phyloP scores from a whole-genome alignment of 2,329 filamentous ascomycete species.

The Sarocladiaceae sp. region DNA sequence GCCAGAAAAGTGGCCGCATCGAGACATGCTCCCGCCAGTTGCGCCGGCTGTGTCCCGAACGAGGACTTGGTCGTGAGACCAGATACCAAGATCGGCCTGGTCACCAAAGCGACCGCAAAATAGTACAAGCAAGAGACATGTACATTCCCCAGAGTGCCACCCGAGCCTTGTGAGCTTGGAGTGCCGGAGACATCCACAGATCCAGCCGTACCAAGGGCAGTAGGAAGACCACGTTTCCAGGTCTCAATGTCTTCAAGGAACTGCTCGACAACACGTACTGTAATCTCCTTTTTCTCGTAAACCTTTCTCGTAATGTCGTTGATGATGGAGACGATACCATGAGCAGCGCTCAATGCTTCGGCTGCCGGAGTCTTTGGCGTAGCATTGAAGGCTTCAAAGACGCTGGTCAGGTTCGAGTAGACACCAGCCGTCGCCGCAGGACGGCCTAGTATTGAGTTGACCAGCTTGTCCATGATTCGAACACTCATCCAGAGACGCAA shows the following conservation, averaged over 20 bases:
- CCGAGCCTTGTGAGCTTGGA: neutral
- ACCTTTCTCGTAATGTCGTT: slow-evolving; percentile 38
- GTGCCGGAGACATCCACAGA: neutral
- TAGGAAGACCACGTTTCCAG: slow-evolving; percentile 42
- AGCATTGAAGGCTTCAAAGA: slow-evolving; percentile 18
- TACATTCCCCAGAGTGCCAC: slow-evolving; percentile 39
- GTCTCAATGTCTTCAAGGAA: slow-evolving; percentile 36
- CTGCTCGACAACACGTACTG: slow-evolving; percentile 29
- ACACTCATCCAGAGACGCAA: slow-evolving; percentile 33
- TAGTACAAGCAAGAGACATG: slow-evolving; percentile 56
- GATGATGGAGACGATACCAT: slow-evolving; percentile 37
- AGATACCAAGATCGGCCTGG: slow-evolving; percentile 50
- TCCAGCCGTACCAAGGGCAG: slow-evolving; percentile 14
- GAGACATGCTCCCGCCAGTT: slow-evolving; percentile 48
- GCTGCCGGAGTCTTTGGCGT: slow-evolving; percentile 13
- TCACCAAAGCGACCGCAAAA: slow-evolving; percentile 53
- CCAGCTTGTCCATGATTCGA: slow-evolving; percentile 32
- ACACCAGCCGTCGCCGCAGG: slow-evolving; percentile 30
- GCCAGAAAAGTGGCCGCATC: slow-evolving; percentile 52
- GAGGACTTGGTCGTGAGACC: slow-evolving; percentile 36
- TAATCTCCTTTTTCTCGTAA: slow-evolving; percentile 33
- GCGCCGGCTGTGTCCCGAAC: slow-evolving; percentile 19
- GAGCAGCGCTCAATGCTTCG: slow-evolving; percentile 32
- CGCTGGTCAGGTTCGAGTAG: slow-evolving; percentile 20
- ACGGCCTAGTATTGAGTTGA: slow-evolving; percentile 32